Base-by-base conservation (phyloP, 1,139 yeast genomes). In the Spencermartinsiella ligniputridi region DNA sequence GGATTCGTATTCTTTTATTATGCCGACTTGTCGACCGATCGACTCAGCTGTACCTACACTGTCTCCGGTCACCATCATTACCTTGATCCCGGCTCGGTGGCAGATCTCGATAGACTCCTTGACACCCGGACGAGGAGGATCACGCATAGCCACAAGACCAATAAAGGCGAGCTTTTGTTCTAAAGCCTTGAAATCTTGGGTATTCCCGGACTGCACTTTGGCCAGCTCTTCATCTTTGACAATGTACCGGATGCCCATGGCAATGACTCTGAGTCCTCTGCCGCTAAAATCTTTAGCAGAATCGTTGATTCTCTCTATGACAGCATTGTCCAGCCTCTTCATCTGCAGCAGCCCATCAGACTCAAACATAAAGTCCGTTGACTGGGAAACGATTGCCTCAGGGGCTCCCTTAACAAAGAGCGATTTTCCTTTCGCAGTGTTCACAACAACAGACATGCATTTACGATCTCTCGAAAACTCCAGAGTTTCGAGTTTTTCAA, bases 101-200 rank as follows among this genome's bases (percentile, higher is more conserved):
- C 80, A 75, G 46, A 66, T 60, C 45, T 63, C 64, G 22, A 76
- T 75, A 1, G 78, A 66, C 11, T 60, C 64, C 2, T 65, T 63
- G 15, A 77, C 77, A 56, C 75, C 80, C 3, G 70, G 71, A 46
- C 81, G 68, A 22, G 81, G 81, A 32, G 81, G 81, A 53, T 76
- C 80, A 48, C 74, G 70, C 51, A 76, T 70, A 20, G 78, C 78
- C 41, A 72, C 72, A 49, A 75, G 65, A 1, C 80, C 80, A 45
- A 70, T 69, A 58, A 75, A 73, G 2, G 65, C 61, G 48, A 71
- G 55, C 30, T 62, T 58, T 13, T 57, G 49, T 54, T 73, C 78
- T 35, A 71, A 61, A 3, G 41, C 27, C 37, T 34, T 25, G 11
- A 42, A 44, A 42, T 35, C 37, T 24, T 44, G 39, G 15, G 39